Evolutionary conservation across 371 early-diverging fungal genomes (phyloP).

Genomic region (Encephalitozoon romaleae): DNA sequence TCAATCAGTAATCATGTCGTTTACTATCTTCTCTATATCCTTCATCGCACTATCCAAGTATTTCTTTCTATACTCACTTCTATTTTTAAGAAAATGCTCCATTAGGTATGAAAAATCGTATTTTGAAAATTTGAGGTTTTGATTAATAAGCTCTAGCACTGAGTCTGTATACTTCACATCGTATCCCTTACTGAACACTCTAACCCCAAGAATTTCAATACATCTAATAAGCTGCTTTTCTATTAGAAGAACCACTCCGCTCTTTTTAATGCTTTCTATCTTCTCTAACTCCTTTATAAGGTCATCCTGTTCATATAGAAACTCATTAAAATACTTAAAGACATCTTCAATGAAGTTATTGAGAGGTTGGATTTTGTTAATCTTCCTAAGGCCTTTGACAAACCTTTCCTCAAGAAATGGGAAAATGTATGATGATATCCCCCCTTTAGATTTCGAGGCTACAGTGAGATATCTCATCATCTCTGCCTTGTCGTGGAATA

Average conservation of each 20-base stretch:
- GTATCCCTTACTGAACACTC: conserved; percentile 40
- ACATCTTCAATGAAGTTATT: conserved; percentile 10
- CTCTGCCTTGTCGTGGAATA: neutral
- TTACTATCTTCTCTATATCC: conserved; percentile 27
- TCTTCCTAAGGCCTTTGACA: conserved; percentile 5
- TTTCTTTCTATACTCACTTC: conserved; percentile 2
- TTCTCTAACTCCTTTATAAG: conserved; percentile 3
- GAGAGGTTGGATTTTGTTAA: conserved; percentile 44
- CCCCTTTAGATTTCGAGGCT: neutral
- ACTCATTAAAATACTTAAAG: conserved; percentile 37
- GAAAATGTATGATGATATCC: neutral
- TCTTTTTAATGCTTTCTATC: neutral
- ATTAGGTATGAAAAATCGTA: conserved; percentile 38
- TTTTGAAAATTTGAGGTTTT: conserved; percentile 24
- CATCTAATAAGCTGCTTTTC: conserved; percentile 28
- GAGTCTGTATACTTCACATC: conserved; percentile 8
- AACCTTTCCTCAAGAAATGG: conserved; percentile 32
- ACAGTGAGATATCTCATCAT: neutral
- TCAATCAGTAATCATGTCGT: neutral
- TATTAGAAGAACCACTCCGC: conserved; percentile 3
- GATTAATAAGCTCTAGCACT: conserved; percentile 17
- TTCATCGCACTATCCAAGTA: conserved; percentile 34
- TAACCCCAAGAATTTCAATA: conserved; percentile 31
- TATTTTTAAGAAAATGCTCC: conserved; percentile 14
- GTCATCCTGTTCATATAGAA: conserved; percentile 15